Conservation (phyloP, 2,329 filamentous ascomycete genomes). For the Fusarium hostae region DNA sequence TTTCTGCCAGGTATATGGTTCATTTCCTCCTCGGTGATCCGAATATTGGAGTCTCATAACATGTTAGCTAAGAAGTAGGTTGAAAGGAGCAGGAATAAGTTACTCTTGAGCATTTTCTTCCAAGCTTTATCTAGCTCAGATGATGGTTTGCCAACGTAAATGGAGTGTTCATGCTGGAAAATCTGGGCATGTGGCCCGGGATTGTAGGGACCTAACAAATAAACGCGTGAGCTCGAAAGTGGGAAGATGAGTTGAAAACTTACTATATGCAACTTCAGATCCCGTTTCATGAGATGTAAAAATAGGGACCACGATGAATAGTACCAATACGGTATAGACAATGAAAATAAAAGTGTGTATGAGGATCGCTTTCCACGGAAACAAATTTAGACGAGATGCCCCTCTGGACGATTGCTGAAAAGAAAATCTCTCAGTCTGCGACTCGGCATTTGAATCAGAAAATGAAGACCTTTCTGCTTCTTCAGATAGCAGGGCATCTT, state of each 20-base stretch:
- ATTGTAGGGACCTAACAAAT: accelerated
- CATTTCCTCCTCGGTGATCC: accelerated
- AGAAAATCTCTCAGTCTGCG: accelerated
- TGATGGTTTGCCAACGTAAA: not conserved
- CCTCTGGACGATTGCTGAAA: accelerated
- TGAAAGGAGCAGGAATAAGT: not conserved
- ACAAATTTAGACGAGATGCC: accelerated
- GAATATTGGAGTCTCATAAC: not conserved
- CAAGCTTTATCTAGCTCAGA: not conserved
- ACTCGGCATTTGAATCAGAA: not conserved
- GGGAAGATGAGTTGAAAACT: not conserved
- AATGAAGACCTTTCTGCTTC: not conserved
- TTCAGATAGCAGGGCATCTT: not conserved
- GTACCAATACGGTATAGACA: not conserved
- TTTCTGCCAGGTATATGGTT: not conserved
- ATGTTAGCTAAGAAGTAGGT: accelerated
- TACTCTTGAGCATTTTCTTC: not conserved
- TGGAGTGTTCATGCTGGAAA: not conserved
- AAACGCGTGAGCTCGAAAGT: accelerated
- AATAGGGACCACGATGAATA: not conserved
- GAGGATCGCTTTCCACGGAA: not conserved
- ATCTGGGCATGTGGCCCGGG: not conserved
- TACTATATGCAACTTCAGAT: not conserved
- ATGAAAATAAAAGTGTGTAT: accelerated
- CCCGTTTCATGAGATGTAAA: accelerated